Evolutionary conservation across 805 yeast species (phyloP), one percentile per base, ranked within the genome.

Genomic region (Candida golubevii): DNA sequence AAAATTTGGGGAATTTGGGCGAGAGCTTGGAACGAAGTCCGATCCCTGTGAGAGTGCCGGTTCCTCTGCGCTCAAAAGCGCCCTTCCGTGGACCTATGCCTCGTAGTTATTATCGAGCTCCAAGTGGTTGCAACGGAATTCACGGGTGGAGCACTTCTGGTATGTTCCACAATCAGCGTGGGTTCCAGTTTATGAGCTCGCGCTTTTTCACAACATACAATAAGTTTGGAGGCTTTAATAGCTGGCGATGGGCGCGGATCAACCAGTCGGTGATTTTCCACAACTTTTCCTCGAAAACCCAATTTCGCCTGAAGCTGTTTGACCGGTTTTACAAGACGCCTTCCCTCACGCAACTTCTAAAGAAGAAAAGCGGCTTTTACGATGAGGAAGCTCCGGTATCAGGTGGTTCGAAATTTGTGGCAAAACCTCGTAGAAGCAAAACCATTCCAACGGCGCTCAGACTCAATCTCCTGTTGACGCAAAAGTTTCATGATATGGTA

Each of bases 61-160:
- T 64, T 7, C 69, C 66, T 14, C 67, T 72, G 6, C 78, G 80
- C 3, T 75, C 70, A 4, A 38, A 46, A 8, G 41, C 41, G 26
- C 47, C 45, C 7, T 37, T 34, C 32, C 40, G 37, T 10, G 41
- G 46, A 14, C 37, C 27, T n/a, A 33, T 6, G 12, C 41, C 42
- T 14, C 35, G 36, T 5, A 29, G 33, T 15, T 38, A 14, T 32
- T 36, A 35, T 7, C 32, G 18, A 8, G 13, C 37, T 35, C 14
- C 38, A 28, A 36, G 45, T 9, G 27, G 15, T n/a, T 5, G 29
- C 13, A 15, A 12, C 23, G n/a, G 26, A 23, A 7, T 8, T 1
- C 12, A 10, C 28, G 36, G 14, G n/a, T 18, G 28, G 36, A 8
- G 15, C 9, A 32, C 13, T 13, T 33, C 14, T 26, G 15, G 26